Base-by-base conservation (phyloP, 306 rosid genomes). In the Urtica urens region DNA sequence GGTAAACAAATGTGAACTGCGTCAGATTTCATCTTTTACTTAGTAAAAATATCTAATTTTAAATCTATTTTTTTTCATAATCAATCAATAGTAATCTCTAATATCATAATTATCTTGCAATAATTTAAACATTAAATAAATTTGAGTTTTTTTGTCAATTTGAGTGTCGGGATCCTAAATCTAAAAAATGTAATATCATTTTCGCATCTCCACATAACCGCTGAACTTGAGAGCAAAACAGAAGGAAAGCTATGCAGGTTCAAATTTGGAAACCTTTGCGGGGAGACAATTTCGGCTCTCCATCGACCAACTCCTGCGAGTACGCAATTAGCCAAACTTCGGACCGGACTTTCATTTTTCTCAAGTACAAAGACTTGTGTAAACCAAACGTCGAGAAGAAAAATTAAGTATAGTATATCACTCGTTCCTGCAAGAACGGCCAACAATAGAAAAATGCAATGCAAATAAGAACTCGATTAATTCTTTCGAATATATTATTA, bases 221-320 rank as follows among this genome's bases (percentile, higher is more conserved):
- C 31, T 72, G 38, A 85, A 75, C 43, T 67, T 92, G 24, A 82
- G 87, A 18, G 83, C 99, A 25, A 70, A 55, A 61, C 86, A 93
- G 57, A 85, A 92, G 16, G 99, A 21, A 48, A 79, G 94, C 52
- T 96, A 95, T 5, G 99, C 99, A 15, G 99, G 93, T 44, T 92
- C 99, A 34, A 7, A 61, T 29, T 74, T 71, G 24, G 39, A 33
- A 18, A 86, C 93, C 93, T 92, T 82, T 49, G 65, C 37, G 5
- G 99, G 96, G 61, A 82, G 85, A 55, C 77, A 78, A 41, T 92
- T 92, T 68, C n/a, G 94, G 88, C 33, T 85, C 69, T 26, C 99
- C 96, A 78, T 92, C 93, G 14, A 77, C 74, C 62, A 86, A 55
- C 78, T 85, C 99, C 21, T 60, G 37, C 0, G 88, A 77, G 73